phyloP scores from a whole-genome alignment of 75 land plant species.

The Cunninghamia lanceolata region DNA sequence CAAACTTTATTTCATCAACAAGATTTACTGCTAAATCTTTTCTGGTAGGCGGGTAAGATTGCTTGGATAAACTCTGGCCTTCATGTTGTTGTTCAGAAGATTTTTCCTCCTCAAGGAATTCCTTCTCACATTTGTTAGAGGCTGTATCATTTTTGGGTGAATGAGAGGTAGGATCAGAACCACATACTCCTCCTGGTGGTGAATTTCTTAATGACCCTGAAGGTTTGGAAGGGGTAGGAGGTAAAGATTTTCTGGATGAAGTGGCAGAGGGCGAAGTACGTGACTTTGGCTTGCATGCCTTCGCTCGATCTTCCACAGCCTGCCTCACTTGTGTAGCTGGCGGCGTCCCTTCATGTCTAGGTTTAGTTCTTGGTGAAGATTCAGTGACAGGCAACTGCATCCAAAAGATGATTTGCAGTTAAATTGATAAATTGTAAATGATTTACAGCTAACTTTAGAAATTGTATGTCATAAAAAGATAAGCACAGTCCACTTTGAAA shows the following conservation, averaged over 20 bases:
- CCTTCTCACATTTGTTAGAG: background rate
- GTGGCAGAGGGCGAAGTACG: conserved; percentile 23
- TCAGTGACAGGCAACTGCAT: conserved; percentile 42
- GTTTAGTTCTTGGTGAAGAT: conserved; percentile 39
- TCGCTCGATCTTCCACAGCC: conserved; percentile 28
- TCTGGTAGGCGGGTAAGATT: background rate
- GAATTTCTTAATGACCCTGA: conserved; percentile 9
- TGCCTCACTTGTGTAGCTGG: conserved; percentile 20
- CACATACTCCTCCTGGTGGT: background rate
- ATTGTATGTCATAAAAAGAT: background rate
- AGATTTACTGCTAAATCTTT: background rate
- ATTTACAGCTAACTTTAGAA: background rate
- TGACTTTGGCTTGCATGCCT: conserved; percentile 23
- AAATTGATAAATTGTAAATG: background rate
- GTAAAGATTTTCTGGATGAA: conserved; percentile 24
- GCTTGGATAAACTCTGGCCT: background rate
- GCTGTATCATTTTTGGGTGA: background rate
- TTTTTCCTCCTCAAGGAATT: background rate
- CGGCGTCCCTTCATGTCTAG: conserved; percentile 34
- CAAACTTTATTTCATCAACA: background rate
- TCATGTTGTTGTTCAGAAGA: background rate
- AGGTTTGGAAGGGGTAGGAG: conserved; percentile 37
- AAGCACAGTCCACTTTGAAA: background rate
- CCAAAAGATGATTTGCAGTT: background rate
- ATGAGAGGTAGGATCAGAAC: background rate